These are phyloP conservation scores for Phytophthora citricola DNA, from an alignment of 352 stramenopile genomes.

Conservation along the genomic window DNA sequence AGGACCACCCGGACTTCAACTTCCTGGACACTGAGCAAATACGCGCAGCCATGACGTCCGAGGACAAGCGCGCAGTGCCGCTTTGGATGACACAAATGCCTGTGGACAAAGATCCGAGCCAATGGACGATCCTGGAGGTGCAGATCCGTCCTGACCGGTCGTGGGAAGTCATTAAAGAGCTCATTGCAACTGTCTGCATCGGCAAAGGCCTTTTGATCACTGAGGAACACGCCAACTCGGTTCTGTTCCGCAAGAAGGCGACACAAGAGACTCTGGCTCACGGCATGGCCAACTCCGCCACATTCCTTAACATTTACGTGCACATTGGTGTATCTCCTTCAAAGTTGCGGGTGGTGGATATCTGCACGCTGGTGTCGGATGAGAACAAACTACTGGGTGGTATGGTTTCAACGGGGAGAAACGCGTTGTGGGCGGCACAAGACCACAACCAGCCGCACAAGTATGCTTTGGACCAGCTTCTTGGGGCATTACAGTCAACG, in stretches of 20 bases:
- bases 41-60: conserved; percentile 30
- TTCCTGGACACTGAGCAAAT: conserved; percentile 53
- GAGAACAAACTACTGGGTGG: conserved; percentile 74
- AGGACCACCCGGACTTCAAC: conserved; percentile 76
- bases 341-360: conserved; percentile 78
- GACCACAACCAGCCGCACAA: conserved; percentile 51
- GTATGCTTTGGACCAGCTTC: conserved; percentile 67
- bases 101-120: conserved; percentile 63
- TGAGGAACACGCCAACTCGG: conserved; percentile 57
- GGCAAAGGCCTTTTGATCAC: conserved; percentile 70
- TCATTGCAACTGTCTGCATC: conserved; percentile 82
- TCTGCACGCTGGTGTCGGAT: conserved; percentile 67
- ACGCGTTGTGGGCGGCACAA: conserved; percentile 42
- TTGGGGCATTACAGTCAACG: conserved; percentile 73
- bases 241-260: conserved; percentile 80
- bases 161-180: conserved; percentile 83
- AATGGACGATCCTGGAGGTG: conserved; percentile 78
- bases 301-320: conserved; percentile 80
- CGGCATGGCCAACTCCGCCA: conserved; percentile 69
- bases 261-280: conserved; percentile 64
- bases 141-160: conserved; percentile 73
- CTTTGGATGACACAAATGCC: conserved; percentile 65
- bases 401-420: conserved; percentile 50
- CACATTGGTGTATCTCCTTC: conserved; percentile 75
- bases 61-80: conserved; percentile 45